phyloP scores from a whole-genome alignment of 2,329 filamentous ascomycete genomes.

The Rhexocercosporidium sp. region DNA sequence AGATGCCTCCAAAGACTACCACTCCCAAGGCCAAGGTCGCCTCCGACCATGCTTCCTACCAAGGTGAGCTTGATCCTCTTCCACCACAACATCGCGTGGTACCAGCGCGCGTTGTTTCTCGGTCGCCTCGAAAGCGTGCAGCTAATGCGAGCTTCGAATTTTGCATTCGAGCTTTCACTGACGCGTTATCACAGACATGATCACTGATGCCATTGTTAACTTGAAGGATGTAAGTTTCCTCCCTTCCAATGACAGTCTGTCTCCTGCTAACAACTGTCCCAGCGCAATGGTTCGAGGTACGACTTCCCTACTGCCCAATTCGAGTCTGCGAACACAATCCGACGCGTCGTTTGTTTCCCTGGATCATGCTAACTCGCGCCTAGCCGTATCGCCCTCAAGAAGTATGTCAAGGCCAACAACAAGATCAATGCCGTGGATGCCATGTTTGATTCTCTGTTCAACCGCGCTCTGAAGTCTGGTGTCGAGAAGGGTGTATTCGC shows the following conservation, averaged over 20 bases:
- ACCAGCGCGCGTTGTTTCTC: slow-evolving; percentile 44
- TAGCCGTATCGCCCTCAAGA: slow-evolving; percentile 72
- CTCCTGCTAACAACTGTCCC: slow-evolving; percentile 25
- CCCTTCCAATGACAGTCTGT: background rate
- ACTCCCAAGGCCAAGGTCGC: slow-evolving; percentile 62
- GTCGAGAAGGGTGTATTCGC: slow-evolving; percentile 72
- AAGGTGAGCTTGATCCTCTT: slow-evolving; percentile 58
- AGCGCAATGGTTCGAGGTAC: slow-evolving; percentile 44
- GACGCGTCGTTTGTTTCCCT: slow-evolving; percentile 36
- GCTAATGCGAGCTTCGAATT: slow-evolving; percentile 41
- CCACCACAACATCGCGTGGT: slow-evolving; percentile 51
- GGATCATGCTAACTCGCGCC: slow-evolving; percentile 27
- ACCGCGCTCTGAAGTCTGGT: slow-evolving; percentile 69
- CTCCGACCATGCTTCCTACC: slow-evolving; percentile 66
- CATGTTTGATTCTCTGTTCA: slow-evolving; percentile 71
- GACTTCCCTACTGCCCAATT: slow-evolving; percentile 13
- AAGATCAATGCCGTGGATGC: slow-evolving; percentile 60
- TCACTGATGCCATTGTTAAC: slow-evolving; percentile 42
- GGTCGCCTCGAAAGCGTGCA: slow-evolving; percentile 62
- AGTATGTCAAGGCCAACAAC: slow-evolving; percentile 77
- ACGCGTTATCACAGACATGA: slow-evolving; percentile 41
- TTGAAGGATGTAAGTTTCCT: slow-evolving; percentile 41
- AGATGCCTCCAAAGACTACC: slow-evolving; percentile 71
- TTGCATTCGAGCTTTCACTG: slow-evolving; percentile 24
- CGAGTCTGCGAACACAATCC: slow-evolving; percentile 15